Evolutionary conservation across 768 basidiomycete species (phyloP).

Genomic region (Boletus huronensis): DNA sequence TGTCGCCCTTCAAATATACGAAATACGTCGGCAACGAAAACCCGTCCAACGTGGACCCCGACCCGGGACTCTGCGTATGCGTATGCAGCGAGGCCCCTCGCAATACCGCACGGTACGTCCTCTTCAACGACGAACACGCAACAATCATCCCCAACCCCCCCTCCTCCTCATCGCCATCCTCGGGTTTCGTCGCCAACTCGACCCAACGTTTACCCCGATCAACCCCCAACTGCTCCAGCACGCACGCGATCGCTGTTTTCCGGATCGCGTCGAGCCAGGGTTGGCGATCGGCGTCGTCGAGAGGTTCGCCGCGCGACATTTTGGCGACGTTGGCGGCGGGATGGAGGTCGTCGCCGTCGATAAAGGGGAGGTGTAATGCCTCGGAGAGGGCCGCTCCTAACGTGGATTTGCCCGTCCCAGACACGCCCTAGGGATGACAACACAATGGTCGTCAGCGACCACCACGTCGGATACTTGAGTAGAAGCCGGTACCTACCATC

Average conservation of each 20-base stretch:
- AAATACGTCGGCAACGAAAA: slow-evolving; percentile 61
- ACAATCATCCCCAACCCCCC: slow-evolving; percentile 60
- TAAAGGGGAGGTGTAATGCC: slow-evolving; percentile 64
- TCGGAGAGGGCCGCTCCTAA: slow-evolving; percentile 62
- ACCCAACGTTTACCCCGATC: background rate
- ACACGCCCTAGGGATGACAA: slow-evolving; percentile 53
- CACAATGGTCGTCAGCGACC: background rate
- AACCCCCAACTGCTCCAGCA: slow-evolving; percentile 2
- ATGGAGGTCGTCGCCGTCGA: slow-evolving; percentile 90
- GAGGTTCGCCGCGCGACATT: slow-evolving; percentile 73
- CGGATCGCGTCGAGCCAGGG: slow-evolving; percentile 85
- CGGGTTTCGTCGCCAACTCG: background rate
- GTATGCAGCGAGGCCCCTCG: slow-evolving; percentile 38
- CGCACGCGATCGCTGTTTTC: slow-evolving; percentile 44
- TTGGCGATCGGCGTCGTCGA: slow-evolving; percentile 77
- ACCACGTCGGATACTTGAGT: background rate
- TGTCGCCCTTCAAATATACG: slow-evolving; percentile 68
- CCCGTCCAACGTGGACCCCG: background rate
- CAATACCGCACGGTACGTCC: slow-evolving; percentile 75
- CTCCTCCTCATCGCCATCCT: background rate
- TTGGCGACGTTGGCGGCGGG: slow-evolving; percentile 79
- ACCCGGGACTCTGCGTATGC: background rate
- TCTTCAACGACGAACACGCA: slow-evolving; percentile 84
- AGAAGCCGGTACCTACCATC: slow-evolving; percentile 39
- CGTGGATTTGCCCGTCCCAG: slow-evolving; percentile 70